Conservation (phyloP, 805 yeast genomes). For the Metschnikowia lachancei region DNA sequence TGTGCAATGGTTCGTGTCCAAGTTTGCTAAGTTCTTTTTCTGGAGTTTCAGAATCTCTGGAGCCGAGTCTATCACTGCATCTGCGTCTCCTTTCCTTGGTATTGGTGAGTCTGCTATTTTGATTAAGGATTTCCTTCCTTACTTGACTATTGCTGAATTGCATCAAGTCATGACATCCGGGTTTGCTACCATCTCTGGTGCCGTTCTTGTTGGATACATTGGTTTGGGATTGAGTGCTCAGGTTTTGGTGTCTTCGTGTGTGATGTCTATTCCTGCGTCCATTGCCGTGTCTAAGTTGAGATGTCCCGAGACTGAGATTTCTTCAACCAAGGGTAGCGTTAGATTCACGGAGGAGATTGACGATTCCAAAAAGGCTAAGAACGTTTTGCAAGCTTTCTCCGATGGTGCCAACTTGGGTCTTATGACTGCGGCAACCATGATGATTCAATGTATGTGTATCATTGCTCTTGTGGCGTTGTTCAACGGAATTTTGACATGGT, state of each 20-base stretch:
- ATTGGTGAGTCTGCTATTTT: constrained; percentile 64
- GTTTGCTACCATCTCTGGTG: constrained; percentile 63
- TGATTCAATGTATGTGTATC: constrained; percentile 59
- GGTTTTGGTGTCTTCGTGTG: constrained; percentile 63
- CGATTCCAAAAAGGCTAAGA: constrained; percentile 37
- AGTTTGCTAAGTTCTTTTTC: constrained; percentile 56
- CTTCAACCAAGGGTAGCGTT: constrained; percentile 48
- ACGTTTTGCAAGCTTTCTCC: constrained; percentile 56
- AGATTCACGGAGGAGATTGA: constrained; percentile 46
- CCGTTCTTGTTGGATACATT: constrained; percentile 60
- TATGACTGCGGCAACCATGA: constrained; percentile 53
- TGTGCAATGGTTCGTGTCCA: constrained; percentile 57
- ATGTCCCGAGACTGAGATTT: constrained; percentile 56
- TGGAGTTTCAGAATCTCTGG: constrained; percentile 60
- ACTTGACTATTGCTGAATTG: constrained; percentile 56
- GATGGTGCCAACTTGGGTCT: constrained; percentile 60
- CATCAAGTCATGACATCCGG: constrained; percentile 64
- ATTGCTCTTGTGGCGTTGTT: constrained; percentile 56
- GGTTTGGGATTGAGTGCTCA: constrained; percentile 62
- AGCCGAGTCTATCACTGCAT: constrained; percentile 64
- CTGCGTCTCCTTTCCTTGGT: constrained; percentile 66
- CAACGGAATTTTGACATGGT: constrained; percentile 57
- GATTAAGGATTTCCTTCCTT: constrained; percentile 58
- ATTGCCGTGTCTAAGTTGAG: constrained; percentile 59
- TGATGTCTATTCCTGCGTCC: constrained; percentile 66